phyloP scores from a whole-genome alignment of 345 rosid genomes.

The Eucalyptus pauciflora region DNA sequence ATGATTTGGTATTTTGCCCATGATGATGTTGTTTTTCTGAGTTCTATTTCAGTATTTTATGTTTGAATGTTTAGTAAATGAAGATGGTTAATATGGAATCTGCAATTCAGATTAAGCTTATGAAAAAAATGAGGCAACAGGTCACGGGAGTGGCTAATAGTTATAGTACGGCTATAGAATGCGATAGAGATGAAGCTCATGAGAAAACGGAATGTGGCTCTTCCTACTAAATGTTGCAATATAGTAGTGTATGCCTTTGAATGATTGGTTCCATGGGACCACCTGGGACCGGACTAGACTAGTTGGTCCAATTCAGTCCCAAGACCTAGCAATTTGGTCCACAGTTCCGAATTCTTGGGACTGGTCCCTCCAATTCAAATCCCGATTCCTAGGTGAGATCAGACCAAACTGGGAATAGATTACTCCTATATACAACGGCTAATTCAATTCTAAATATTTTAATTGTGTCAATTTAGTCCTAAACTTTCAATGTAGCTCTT shows the following conservation, averaged over 20 bases:
- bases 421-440: rapidly evolving
- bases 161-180: not conserved
- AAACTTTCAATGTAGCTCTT: not conserved
- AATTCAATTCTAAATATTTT: not conserved
- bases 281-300: rapidly evolving
- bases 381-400: rapidly evolving
- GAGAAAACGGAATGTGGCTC: not conserved
- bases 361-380: rapidly evolving
- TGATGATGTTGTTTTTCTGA: too few relatives aligned
- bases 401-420: rapidly evolving
- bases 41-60: too few relatives aligned
- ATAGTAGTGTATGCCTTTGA: not conserved
- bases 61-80: too few relatives aligned
- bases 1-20: too few relatives aligned
- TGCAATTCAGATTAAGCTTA: too few relatives aligned
- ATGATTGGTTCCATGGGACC: not conserved
- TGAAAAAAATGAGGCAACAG: not conserved
- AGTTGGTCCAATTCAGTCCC: rapidly evolving
- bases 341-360: rapidly evolving
- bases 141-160: not conserved
- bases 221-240: not conserved
- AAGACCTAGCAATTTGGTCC: rapidly evolving
- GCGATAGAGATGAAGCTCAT: not conserved
- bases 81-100: too few relatives aligned
- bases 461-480: rapidly evolving